Conservation (phyloP, 148 eudicot genomes). For the Agrostemma githago region DNA sequence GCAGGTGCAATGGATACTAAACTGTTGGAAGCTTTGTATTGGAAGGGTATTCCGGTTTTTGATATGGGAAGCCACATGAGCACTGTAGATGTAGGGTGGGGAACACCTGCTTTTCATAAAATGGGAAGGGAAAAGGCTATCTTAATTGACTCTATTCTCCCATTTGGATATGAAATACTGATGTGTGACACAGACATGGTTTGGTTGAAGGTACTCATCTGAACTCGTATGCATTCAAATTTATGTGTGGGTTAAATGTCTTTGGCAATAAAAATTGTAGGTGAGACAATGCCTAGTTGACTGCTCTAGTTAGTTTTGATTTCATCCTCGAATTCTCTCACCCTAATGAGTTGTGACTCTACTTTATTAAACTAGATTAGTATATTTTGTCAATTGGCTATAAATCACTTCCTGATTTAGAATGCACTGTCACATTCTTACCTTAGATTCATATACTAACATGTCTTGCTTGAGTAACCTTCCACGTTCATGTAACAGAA, state of each 20-base stretch:
- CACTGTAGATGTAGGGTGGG: constrained; percentile 96
- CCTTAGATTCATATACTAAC: neutral
- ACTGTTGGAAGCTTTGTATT: constrained; percentile 79
- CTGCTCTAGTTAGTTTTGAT: neutral
- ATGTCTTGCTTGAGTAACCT: constrained; percentile 5
- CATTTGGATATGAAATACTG: constrained; percentile 79
- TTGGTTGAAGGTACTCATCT: constrained; percentile 78
- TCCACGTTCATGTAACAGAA: constrained; percentile 53
- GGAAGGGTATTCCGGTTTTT: constrained; percentile 94
- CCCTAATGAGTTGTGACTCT: neutral
- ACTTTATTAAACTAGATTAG: neutral
- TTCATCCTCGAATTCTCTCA: neutral
- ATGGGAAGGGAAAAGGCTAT: constrained; percentile 97
- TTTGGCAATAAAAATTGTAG: neutral
- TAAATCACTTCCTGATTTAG: neutral
- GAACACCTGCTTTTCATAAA: constrained; percentile 91
- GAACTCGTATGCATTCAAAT: neutral
- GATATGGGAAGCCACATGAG: constrained; percentile 99
- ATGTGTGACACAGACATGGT: constrained; percentile 99
- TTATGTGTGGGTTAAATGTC: neutral
- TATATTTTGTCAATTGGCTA: neutral
- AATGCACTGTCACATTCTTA: constrained; percentile 2
- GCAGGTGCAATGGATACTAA: constrained; percentile 98
- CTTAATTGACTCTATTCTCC: constrained; percentile 76
- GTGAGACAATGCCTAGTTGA: neutral